phyloP scores from a whole-genome alignment of 306 rosid species.

The Cucurbita argyrosperma region DNA sequence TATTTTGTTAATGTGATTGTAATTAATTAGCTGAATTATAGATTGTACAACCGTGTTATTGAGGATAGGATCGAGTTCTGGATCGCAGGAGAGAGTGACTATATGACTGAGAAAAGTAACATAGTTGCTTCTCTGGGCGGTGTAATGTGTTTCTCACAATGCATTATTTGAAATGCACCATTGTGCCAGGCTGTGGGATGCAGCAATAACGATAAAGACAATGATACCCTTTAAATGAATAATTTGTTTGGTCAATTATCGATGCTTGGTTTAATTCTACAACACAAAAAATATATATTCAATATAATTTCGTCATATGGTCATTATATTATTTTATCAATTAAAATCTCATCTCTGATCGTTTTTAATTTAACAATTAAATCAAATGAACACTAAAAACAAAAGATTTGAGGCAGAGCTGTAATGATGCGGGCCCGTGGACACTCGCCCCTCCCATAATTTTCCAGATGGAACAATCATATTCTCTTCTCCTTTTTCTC shows the following conservation, averaged over 20 bases:
- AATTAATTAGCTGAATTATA: not conserved
- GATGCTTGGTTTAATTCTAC: not conserved
- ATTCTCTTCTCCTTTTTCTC: not conserved
- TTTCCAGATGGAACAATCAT: not conserved
- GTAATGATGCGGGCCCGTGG: slow-evolving; percentile 1
- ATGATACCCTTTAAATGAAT: not conserved
- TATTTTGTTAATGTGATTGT: too few species aligned
- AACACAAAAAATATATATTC: not conserved
- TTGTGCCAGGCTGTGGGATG: not conserved
- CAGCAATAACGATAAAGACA: not conserved
- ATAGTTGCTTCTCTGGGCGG: not conserved
- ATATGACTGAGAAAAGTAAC: not conserved
- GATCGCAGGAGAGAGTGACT: not conserved
- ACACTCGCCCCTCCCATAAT: not conserved
- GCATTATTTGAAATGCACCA: not conserved
- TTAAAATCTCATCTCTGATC: too few species aligned
- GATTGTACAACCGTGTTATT: not conserved
- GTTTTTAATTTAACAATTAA: not conserved
- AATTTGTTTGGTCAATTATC: not conserved
- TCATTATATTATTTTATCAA: not conserved
- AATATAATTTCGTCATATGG: not conserved
- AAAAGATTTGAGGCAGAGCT: not conserved
- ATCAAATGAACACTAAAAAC: not conserved
- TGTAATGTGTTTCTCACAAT: not conserved
- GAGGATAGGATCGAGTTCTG: too few species aligned